Base-by-base conservation (phyloP, 495 filamentous ascomycete genomes). In the Xanthoparmelia taractica region DNA sequence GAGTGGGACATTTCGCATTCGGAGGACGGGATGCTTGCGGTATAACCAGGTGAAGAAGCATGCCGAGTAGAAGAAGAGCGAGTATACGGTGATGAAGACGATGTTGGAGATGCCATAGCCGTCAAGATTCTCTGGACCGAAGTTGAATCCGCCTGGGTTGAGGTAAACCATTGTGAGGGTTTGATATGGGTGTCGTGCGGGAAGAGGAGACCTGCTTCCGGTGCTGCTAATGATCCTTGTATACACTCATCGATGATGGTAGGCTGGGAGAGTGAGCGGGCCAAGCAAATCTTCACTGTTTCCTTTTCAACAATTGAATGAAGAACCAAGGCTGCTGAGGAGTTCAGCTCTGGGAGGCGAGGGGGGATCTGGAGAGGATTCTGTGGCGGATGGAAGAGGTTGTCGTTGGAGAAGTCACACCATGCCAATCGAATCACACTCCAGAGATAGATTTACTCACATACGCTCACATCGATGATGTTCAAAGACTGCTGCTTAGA, bases 1-100 rank as follows among this genome's bases (percentile, higher is more conserved):
- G 25, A 88, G 74, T 25, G 74, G 70, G 48, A 89, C 71, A 58
- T 82, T 81, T 36, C 87, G 82, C 57, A 89, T 82, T 27, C 82
- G 78, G 25, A 89, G 73, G n/a, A 79, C 80, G 27, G 85, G 81
- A n/a, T 74, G 74, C 55, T 79, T 59, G n/a, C 86, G 86, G 61
- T 83, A 74, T 12, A 58, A 25, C 61, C 81, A 75, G 43, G 89
- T 79, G 66, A 78, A 84, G 63, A 68, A 68, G 69, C 85, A 76
- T 60, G 84, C 85, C 40, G 64, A 55, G 63, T 73, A 72, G 18
- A 90, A 59, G 38, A 59, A 23, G 23, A 63, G n/a, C 15, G 60
- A 47, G 60, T 66, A 66, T 17, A 56, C n/a, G 34, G 58, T 54
- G 27, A 23, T 55, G 54, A 66, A 58, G 50, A 37, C 56, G 27